phyloP scores from a whole-genome alignment of 257 asterid species.

The Fraxinus anomala region DNA sequence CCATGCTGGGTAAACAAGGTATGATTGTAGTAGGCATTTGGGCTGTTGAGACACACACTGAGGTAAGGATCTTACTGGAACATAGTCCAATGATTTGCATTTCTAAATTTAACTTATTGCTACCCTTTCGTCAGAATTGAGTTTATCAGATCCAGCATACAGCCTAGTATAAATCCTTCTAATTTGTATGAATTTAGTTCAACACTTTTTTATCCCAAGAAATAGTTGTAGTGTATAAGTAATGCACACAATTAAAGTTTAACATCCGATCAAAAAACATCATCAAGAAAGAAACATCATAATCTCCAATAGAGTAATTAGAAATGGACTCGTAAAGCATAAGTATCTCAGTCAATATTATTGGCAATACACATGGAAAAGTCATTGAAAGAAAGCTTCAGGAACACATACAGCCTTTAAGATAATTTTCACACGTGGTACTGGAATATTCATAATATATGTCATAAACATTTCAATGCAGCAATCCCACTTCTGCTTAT shows the following conservation, averaged over 20 bases:
- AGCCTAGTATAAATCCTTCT: not conserved
- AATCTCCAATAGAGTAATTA: not conserved
- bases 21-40: slow-evolving; percentile 56
- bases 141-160: slow-evolving; percentile 1
- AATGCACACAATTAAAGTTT: slow-evolving; percentile 11
- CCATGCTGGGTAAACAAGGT: slow-evolving; percentile 72
- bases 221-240: not conserved
- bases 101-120: not conserved
- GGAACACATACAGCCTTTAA: slow-evolving; percentile 14
- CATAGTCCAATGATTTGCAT: not conserved
- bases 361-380: slow-evolving; percentile 6
- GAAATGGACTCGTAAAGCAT: not conserved
- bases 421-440: not conserved
- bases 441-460: slow-evolving; percentile 21
- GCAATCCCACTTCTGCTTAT: slow-evolving; percentile 19
- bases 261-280: slow-evolving; percentile 15
- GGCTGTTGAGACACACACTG: slow-evolving; percentile 50
- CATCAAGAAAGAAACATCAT: slow-evolving; percentile 10
- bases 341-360: slow-evolving; percentile 11
- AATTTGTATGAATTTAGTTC: not conserved
- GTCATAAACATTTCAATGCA: slow-evolving; percentile 5
- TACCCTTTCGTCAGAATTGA: slow-evolving; percentile 9
- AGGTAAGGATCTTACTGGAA: slow-evolving; percentile 20
- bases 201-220: not conserved
- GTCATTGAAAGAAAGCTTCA: slow-evolving; percentile 15